A percentile compares a stretch with the other conserved stretches of the same genome.
These are phyloP conservation scores for Oryza brachyantha DNA, from an alignment of 176 grass and related monocot genomes.

Conservation along the genomic window DNA sequence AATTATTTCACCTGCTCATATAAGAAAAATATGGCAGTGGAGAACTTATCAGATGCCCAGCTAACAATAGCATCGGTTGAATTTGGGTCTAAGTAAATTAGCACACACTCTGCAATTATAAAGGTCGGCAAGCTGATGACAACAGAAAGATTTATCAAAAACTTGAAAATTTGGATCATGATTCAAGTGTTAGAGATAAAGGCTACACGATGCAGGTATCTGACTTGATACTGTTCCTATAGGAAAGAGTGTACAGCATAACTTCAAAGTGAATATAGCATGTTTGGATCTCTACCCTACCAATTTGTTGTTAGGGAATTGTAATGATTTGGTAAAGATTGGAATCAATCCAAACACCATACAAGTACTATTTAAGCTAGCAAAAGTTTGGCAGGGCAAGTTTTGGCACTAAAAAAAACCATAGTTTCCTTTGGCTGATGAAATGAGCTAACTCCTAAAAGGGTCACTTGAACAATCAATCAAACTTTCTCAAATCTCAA, in stretches of 20 bases:
- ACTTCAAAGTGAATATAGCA: background rate
- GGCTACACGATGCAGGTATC: background rate
- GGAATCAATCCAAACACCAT: no score
- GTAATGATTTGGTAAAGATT: no score
- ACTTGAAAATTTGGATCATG: slow-evolving; percentile 12
- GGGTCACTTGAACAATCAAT: background rate
- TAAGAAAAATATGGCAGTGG: slow-evolving; percentile 80
- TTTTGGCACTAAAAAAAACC: no score
- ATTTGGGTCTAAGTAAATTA: slow-evolving; percentile 92
- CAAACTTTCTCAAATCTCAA: slow-evolving; percentile 4
- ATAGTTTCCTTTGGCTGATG: slow-evolving; percentile 14
- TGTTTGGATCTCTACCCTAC: no score
- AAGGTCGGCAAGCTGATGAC: slow-evolving; percentile 95
- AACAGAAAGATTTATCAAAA: slow-evolving; percentile 62
- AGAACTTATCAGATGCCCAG: slow-evolving; percentile 85
- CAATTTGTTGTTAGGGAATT: no score
- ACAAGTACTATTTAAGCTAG: no score
- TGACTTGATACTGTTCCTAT: background rate
- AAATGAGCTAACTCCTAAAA: background rate
- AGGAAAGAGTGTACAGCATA: slow-evolving; percentile 4
- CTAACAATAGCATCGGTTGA: slow-evolving; percentile 66
- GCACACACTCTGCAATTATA: slow-evolving; percentile 99
- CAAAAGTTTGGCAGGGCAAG: no score
- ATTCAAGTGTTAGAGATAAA: slow-evolving; percentile 18
- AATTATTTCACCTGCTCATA: slow-evolving; percentile 77